These are phyloP conservation scores for Boletus reticuloceps DNA, from an alignment of 768 basidiomycete species.

Conservation along the genomic window DNA sequence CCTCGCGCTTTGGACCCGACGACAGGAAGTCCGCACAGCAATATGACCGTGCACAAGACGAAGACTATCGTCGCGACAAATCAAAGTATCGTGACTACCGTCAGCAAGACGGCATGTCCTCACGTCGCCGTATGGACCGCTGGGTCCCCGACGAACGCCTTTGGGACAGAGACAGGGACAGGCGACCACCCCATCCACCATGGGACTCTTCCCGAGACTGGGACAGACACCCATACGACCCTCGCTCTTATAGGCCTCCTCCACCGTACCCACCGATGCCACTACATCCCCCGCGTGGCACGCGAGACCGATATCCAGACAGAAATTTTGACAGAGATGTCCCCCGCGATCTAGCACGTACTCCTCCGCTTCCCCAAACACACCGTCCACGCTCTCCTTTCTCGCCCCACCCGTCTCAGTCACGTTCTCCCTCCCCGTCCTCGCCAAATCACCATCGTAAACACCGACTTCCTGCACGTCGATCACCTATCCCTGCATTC, in stretches of 20 bases:
- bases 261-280: constrained; percentile 5
- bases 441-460: constrained; percentile 32
- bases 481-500: constrained; percentile 35
- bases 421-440: constrained; percentile 40
- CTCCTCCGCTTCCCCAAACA: constrained; percentile 19
- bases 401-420: constrained; percentile 28
- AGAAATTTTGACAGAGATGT: constrained; percentile 21
- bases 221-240: constrained; percentile 21
- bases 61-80: constrained; percentile 40
- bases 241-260: constrained; percentile 18
- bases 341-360: constrained; percentile 21
- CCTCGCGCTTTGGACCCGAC: constrained; percentile 34
- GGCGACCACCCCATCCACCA: constrained; percentile 15
- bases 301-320: constrained; percentile 26
- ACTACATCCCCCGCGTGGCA: constrained; percentile 13
- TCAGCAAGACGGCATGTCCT: constrained; percentile 11
- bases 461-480: constrained; percentile 35
- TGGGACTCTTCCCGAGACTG: constrained; percentile 24
- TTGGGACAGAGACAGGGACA: constrained; percentile 29
- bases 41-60: constrained; percentile 44
- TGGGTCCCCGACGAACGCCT: constrained; percentile 29
- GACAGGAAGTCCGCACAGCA: constrained; percentile 24
- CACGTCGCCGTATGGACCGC: constrained; percentile 22
- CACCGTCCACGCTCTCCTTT: constrained; percentile 20
- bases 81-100: constrained; percentile 20